phyloP scores from a whole-genome alignment of 1,284 basidiomycete genomes.

The Cutaneotrichosporon arboriforme region DNA sequence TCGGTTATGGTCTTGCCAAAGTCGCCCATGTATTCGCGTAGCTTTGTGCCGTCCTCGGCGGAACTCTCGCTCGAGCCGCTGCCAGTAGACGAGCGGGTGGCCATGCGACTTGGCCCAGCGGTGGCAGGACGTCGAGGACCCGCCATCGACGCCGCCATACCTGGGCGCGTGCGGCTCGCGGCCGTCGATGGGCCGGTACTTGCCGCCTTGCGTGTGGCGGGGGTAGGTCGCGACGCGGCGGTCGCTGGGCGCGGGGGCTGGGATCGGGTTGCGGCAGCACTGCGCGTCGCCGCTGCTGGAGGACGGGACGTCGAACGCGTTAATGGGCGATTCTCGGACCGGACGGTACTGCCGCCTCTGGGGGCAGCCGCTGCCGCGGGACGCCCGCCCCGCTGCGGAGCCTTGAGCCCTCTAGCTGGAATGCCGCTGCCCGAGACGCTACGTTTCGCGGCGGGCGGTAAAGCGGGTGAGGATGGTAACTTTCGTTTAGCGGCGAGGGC shows the following conservation, averaged over 20 bases:
- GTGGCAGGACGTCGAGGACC: no score
- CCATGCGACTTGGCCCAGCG: not conserved
- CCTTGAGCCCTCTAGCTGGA: not conserved
- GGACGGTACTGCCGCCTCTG: not conserved
- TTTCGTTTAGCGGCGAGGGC: slow-evolving; percentile 27
- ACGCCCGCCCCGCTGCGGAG: no score
- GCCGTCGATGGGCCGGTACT: not conserved
- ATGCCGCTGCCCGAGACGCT: slow-evolving; percentile 16
- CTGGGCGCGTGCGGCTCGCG: not conserved
- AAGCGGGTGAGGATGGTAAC: slow-evolving; percentile 25
- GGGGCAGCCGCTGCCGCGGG: slow-evolving; percentile 5
- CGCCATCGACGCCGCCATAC: not conserved
- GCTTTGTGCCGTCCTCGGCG: not conserved
- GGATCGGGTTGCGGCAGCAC: not conserved
- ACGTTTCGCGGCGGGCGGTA: slow-evolving; percentile 25
- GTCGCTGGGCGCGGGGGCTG: not conserved
- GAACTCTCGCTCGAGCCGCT: not conserved
- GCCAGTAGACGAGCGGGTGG: not conserved
- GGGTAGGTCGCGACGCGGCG: not conserved
- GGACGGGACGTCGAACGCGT: not conserved
- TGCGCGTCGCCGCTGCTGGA: not conserved
- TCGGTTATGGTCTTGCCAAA: slow-evolving; percentile 16
- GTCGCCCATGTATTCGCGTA: slow-evolving; percentile 1
- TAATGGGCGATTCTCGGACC: not conserved
- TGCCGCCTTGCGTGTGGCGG: not conserved